Evolutionary conservation across 495 filamentous ascomycete genomes (phyloP).

Genomic region (Penicillium odoratum): DNA sequence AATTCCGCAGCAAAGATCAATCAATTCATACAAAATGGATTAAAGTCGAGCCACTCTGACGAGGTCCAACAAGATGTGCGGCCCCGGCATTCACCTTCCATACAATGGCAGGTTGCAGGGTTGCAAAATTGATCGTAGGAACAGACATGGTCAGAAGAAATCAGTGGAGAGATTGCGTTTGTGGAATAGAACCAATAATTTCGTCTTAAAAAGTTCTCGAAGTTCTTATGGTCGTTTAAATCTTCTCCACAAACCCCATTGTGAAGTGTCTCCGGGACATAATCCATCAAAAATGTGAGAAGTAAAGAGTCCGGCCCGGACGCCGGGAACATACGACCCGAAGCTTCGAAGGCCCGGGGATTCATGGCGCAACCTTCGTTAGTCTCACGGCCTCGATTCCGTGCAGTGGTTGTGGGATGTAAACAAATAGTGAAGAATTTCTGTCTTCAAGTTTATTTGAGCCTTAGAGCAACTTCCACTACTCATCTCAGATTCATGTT

Average conservation of each 20-base stretch:
- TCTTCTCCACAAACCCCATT: neutral
- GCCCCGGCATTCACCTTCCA: slow-evolving; percentile 2
- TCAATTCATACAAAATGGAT: neutral
- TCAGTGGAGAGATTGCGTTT: neutral
- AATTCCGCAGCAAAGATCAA: neutral
- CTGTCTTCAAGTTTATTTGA: neutral
- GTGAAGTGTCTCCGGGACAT: neutral
- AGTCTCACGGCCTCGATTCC: neutral
- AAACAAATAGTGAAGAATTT: neutral
- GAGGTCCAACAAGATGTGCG: slow-evolving; percentile 4
- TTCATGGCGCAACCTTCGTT: neutral
- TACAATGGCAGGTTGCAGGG: slow-evolving; percentile 3
- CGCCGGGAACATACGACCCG: neutral
- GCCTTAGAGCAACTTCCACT: neutral
- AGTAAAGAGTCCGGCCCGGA: neutral
- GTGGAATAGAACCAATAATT: neutral
- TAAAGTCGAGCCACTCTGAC: neutral
- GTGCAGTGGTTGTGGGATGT: neutral
- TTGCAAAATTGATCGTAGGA: slow-evolving; percentile 4
- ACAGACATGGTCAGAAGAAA: neutral
- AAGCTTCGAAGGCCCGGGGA: neutral
- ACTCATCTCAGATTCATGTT: neutral
- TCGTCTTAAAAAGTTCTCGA: neutral
- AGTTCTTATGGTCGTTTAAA: neutral
- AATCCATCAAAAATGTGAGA: neutral